Evolutionary conservation across 768 basidiomycete species (phyloP).

Genomic region (Vishniacozyma victoriae): DNA sequence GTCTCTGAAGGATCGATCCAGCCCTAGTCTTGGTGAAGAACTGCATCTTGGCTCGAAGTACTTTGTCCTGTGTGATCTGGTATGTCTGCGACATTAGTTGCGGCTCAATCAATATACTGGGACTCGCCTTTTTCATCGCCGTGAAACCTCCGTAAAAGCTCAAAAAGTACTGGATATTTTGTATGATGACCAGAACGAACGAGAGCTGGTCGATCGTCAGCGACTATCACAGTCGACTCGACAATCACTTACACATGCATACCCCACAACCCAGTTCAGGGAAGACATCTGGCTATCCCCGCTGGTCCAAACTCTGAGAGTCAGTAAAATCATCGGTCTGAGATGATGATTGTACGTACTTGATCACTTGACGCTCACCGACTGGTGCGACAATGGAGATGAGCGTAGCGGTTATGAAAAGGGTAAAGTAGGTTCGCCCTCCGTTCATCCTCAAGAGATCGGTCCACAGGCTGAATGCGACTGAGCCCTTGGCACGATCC

Average conservation of each 20-base stretch:
- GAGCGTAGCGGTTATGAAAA: slow-evolving; percentile 6
- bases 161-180: slow-evolving; percentile 1
- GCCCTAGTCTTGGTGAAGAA: slow-evolving; percentile 34
- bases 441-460: slow-evolving; percentile 24
- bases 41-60: slow-evolving; percentile 27
- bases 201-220: slow-evolving; percentile 16
- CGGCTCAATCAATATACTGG: slow-evolving; percentile 3
- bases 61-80: slow-evolving; percentile 21
- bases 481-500: slow-evolving; percentile 10
- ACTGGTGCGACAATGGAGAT: slow-evolving; percentile 11
- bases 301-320: slow-evolving; percentile 28
- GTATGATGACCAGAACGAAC: slow-evolving; percentile 3
- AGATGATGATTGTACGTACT: slow-evolving; percentile 17
- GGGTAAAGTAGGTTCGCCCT: slow-evolving; percentile 15
- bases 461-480: slow-evolving; percentile 21
- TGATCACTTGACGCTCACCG: slow-evolving; percentile 15
- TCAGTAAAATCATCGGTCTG: background rate
- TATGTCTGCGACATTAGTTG: slow-evolving; percentile 28
- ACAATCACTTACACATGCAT: slow-evolving; percentile 17
- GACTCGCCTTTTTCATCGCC: slow-evolving; percentile 4
- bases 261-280: slow-evolving; percentile 26
- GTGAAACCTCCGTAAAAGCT: slow-evolving; percentile 22
- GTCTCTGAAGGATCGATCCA: slow-evolving; percentile 37
- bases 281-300: too few relatives aligned
- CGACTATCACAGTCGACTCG: background rate